A percentile compares a stretch with the other conserved stretches of the same genome.
Conservation (phyloP, 768 basidiomycete species). For the Candolleomyces eurysporus region DNA sequence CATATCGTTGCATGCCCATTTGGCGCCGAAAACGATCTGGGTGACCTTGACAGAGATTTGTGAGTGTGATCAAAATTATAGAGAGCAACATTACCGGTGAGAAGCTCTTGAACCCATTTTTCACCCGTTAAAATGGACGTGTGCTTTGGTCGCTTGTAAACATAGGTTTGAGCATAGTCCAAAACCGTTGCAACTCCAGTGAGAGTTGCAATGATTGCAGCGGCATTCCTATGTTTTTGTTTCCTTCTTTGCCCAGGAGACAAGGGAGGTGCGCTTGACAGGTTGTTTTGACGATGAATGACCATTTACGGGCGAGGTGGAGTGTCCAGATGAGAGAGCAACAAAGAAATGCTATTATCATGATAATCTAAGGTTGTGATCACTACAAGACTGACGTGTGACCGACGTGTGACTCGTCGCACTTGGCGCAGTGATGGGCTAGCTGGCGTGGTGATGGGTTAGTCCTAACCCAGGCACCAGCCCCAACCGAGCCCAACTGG, state of each 20-base stretch:
- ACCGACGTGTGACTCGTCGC: too few species aligned
- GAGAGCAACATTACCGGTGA: slow-evolving; percentile 4
- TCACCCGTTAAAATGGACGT: slow-evolving; percentile 1
- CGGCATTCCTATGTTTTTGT: neutral
- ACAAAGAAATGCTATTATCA: too few species aligned
- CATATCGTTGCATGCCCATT: slow-evolving; percentile 19
- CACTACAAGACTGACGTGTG: too few species aligned
- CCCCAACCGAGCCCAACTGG: too few species aligned
- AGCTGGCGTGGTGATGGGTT: too few species aligned
- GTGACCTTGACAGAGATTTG: slow-evolving; percentile 3
- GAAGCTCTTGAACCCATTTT: slow-evolving; percentile 7
- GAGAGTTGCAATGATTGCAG: neutral
- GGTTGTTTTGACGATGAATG: too few species aligned
- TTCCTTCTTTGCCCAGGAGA: neutral
- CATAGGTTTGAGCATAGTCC: neutral
- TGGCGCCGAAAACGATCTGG: slow-evolving; percentile 10
- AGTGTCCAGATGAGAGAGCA: too few species aligned
- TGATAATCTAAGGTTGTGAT: too few species aligned
- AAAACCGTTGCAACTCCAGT: slow-evolving; percentile 3
- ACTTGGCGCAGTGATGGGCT: too few species aligned
- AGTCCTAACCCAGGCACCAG: too few species aligned
- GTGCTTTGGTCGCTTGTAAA: slow-evolving; percentile 8
- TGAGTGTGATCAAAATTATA: neutral
- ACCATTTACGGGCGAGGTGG: too few species aligned
- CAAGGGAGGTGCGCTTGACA: neutral